A percentile compares a stretch with the other conserved stretches of the same genome.
Evolutionary conservation across 805 yeast genomes (phyloP).

Genomic region (Lachancea dasiensis): DNA sequence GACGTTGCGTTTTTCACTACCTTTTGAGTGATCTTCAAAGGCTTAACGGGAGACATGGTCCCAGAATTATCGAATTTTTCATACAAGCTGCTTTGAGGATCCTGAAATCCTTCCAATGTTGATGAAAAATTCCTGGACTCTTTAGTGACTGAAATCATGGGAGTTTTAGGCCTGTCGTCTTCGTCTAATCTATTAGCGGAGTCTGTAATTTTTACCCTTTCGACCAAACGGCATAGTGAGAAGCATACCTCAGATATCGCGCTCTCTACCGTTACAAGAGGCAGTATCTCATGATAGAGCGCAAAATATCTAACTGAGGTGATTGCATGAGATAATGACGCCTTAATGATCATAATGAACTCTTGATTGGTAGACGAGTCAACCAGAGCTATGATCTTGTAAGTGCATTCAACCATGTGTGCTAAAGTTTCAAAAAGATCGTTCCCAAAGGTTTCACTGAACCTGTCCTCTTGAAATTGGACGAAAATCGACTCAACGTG

Average conservation of each 20-base stretch:
- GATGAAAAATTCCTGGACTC: no score
- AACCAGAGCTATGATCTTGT: constrained; percentile 18
- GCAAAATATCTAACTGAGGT: constrained; percentile 73
- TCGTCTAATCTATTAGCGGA: no score
- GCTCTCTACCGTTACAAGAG: constrained; percentile 64
- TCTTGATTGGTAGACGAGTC: constrained; percentile 32
- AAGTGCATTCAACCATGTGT: constrained; percentile 19
- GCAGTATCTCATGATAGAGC: constrained; percentile 56
- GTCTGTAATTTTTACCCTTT: constrained; percentile 40
- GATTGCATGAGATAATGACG: constrained; percentile 66
- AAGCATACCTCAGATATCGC: constrained; percentile 71
- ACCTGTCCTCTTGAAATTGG: constrained; percentile 2
- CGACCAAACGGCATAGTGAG: constrained; percentile 54
- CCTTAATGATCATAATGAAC: constrained; percentile 47
- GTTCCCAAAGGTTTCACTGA: constrained; percentile 10
- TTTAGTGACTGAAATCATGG: no score
- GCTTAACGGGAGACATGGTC: constrained; percentile 49
- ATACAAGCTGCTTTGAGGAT: not conserved
- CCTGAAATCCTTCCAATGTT: constrained; percentile 2
- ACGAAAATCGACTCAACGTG: constrained; percentile 4
- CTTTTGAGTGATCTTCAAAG: constrained; percentile 61
- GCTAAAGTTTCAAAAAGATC: constrained; percentile 23
- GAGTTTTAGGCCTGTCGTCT: no score
- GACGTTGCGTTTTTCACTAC: constrained; percentile 17
- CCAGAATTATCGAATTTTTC: constrained; percentile 5